phyloP scores from a whole-genome alignment of 176 grass and related monocot genomes.

The Aegilops longissima region DNA sequence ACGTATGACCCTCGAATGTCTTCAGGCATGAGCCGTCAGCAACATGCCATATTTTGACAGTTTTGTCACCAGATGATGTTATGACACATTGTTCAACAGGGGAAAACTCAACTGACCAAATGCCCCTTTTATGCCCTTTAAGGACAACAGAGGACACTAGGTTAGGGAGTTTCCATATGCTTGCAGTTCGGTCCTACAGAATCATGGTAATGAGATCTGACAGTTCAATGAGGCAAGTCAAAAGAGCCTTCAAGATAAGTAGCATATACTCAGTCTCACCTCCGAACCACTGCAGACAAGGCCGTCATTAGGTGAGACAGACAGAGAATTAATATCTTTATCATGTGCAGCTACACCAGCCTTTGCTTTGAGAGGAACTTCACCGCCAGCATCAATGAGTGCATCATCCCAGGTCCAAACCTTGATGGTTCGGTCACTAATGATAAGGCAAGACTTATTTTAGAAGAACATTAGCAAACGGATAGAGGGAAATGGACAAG shows the following conservation, averaged over 20 bases:
- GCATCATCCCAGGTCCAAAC: conserved; percentile 73
- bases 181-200: conserved; percentile 82
- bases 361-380: conserved; percentile 72
- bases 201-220: conserved; percentile 26
- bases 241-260: conserved; percentile 5
- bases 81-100: conserved; percentile 90
- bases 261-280: conserved; percentile 46
- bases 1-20: conserved; percentile 92
- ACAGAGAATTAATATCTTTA: conserved; percentile 95
- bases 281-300: conserved; percentile 97
- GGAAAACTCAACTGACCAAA: conserved; percentile 98
- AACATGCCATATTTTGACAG: conserved; percentile 89
- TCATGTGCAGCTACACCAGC: conserved; percentile 91
- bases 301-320: conserved; percentile 79
- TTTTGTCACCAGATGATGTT: conserved; percentile 91
- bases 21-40: conserved; percentile 92
- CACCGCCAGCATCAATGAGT: conserved; percentile 39
- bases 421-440: conserved; percentile 87
- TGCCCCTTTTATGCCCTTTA: conserved; percentile 87
- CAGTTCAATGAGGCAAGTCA: conserved; percentile 17
- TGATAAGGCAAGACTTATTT: conserved; percentile 14
- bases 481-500: conserved; percentile 10
- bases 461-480: conserved; percentile 8
- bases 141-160: conserved; percentile 69
- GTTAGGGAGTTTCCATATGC: conserved; percentile 89